These are phyloP conservation scores for Zea luxurians DNA, from an alignment of 176 grass and related monocot genomes.

Conservation along the genomic window DNA sequence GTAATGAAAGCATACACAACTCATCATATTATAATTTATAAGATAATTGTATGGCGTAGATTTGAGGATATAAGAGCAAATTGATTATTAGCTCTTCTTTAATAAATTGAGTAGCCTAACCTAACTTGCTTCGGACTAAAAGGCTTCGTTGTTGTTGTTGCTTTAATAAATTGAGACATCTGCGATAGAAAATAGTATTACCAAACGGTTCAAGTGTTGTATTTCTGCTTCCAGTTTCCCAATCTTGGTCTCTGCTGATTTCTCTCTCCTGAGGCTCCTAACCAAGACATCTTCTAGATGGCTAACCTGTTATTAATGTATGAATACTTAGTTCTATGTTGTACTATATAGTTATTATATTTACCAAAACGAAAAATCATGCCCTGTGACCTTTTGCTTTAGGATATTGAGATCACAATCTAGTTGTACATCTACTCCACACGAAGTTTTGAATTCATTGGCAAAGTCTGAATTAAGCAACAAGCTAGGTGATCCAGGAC, in stretches of 20 bases:
- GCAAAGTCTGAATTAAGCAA: slow-evolving; percentile 48
- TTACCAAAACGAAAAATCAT: slow-evolving; percentile 12
- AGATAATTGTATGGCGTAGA: slow-evolving; percentile 2
- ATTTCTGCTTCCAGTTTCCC: slow-evolving; percentile 75
- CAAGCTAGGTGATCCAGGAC: slow-evolving; percentile 47
- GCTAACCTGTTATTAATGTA: slow-evolving; percentile 52
- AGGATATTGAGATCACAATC: slow-evolving; percentile 47
- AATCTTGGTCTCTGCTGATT: slow-evolving; percentile 56
- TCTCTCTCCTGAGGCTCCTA: slow-evolving; percentile 88
- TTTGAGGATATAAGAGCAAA: slow-evolving; percentile 16
- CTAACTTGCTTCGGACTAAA: no score
- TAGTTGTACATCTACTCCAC: slow-evolving; percentile 40
- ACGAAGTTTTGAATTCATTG: slow-evolving; percentile 45
- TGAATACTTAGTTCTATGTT: not conserved
- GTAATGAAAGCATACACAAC: not conserved
- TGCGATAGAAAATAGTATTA: slow-evolving; percentile 44
- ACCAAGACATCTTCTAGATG: slow-evolving; percentile 71
- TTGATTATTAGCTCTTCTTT: slow-evolving; percentile 2
- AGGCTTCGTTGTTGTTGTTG: no score
- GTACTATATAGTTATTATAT: slow-evolving; percentile 26
- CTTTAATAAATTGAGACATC: not conserved
- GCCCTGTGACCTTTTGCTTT: slow-evolving; percentile 61
- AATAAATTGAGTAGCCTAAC: no score
- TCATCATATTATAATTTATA: not conserved
- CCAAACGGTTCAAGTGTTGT: slow-evolving; percentile 72